Percentiles rank a stretch among this genome's conserved stretches.
phyloP scores from a whole-genome alignment of 2,329 filamentous ascomycete genomes.

The Penicillium sclerotiorum region DNA sequence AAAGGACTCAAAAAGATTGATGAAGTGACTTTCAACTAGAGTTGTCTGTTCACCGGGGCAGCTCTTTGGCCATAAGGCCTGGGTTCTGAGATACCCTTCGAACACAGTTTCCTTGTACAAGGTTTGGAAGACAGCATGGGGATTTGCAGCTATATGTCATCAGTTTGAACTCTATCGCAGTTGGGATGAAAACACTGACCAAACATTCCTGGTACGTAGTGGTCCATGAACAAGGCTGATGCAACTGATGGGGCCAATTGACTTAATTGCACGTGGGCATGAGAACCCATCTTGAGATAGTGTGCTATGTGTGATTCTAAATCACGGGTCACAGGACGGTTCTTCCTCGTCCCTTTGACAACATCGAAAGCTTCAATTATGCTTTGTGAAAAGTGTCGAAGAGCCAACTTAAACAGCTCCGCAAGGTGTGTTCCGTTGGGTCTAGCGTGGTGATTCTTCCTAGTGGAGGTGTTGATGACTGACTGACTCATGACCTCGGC shows the following conservation, averaged over 20 bases:
- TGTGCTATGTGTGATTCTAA: slow-evolving; percentile 10
- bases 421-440: too few species aligned
- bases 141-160: neutral
- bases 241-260: slow-evolving; percentile 13
- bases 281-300: slow-evolving; percentile 13
- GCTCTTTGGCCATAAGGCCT: neutral
- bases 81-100: neutral
- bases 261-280: neutral
- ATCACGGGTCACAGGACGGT: too few species aligned
- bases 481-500: too few species aligned
- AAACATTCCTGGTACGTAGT: slow-evolving; percentile 25
- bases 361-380: too few species aligned
- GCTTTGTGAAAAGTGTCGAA: too few species aligned
- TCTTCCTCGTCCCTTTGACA: too few species aligned
- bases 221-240: slow-evolving; percentile 23
- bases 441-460: too few species aligned
- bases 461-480: too few species aligned
- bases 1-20: neutral
- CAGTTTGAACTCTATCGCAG: neutral
- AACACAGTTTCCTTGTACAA: slow-evolving; percentile 8
- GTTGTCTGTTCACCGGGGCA: too few species aligned
- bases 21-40: too few species aligned
- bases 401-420: too few species aligned
- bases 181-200: slow-evolving; percentile 2
- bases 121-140: slow-evolving; percentile 2